A percentile compares a stretch with the other conserved stretches of the same genome.
phyloP scores from a whole-genome alignment of 2,329 filamentous ascomycete genomes.

The Fusarium coicis region DNA sequence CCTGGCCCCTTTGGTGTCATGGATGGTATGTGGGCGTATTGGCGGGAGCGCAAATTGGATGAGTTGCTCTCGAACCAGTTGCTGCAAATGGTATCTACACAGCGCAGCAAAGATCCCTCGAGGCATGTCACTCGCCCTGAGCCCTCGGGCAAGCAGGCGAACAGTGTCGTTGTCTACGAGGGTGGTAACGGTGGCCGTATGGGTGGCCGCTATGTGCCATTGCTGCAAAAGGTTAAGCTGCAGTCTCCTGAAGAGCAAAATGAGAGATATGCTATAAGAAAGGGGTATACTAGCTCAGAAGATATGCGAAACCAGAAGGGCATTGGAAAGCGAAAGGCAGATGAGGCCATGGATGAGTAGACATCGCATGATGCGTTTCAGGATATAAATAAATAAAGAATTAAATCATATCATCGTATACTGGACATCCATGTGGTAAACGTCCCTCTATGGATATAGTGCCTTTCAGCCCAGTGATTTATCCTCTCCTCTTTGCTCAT shows the following conservation, averaged over 20 bases:
- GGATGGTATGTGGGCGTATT: slow-evolving; percentile 82
- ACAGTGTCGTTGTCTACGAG: slow-evolving; percentile 58
- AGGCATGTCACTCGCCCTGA: slow-evolving; percentile 23
- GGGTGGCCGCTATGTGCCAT: slow-evolving; percentile 64
- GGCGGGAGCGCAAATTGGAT: slow-evolving; percentile 88
- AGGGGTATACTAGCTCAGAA: slow-evolving; percentile 65
- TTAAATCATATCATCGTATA: not conserved
- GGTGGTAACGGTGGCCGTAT: slow-evolving; percentile 64
- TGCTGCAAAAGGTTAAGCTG: slow-evolving; percentile 63
- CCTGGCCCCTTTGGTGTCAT: slow-evolving; percentile 74
- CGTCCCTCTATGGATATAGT: slow-evolving; percentile 13
- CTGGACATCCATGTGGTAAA: not conserved
- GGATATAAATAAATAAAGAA: slow-evolving; percentile 8
- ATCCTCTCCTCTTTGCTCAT: slow-evolving; percentile 59
- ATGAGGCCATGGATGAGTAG: slow-evolving; percentile 41
- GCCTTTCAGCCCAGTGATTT: slow-evolving; percentile 36
- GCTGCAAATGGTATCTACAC: slow-evolving; percentile 68
- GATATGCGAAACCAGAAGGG: slow-evolving; percentile 56
- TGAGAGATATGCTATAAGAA: slow-evolving; percentile 69
- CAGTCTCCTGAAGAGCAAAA: slow-evolving; percentile 66
- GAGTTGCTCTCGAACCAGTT: slow-evolving; percentile 83
- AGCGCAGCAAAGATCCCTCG: slow-evolving; percentile 46
- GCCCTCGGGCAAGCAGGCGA: slow-evolving; percentile 32
- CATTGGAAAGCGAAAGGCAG: slow-evolving; percentile 47
- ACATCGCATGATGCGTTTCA: slow-evolving; percentile 5